These are phyloP conservation scores for Bidens hawaiensis DNA, from an alignment of 140 eudicot genomes.

Conservation along the genomic window DNA sequence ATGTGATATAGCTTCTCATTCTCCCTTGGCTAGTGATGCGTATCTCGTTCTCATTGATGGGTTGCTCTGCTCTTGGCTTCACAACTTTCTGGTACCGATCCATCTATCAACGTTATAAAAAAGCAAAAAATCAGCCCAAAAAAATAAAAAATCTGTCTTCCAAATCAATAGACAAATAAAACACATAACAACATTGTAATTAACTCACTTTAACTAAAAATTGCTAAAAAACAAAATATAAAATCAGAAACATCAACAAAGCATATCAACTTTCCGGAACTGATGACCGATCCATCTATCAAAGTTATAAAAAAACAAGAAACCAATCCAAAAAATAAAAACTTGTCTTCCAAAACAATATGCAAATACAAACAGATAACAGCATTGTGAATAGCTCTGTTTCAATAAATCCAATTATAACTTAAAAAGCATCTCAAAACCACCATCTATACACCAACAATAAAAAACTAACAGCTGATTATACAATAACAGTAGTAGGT, in stretches of 20 bases:
- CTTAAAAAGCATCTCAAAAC: constrained; percentile 1
- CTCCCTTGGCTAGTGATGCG: constrained; percentile 97
- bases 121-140: neutral
- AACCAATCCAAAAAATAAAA: neutral
- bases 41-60: constrained; percentile 93
- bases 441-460: too few species aligned
- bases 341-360: neutral
- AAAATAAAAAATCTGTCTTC: neutral
- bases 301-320: neutral
- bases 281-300: constrained; percentile 96
- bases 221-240: too few species aligned
- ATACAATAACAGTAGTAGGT: too few species aligned
- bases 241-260: too few species aligned
- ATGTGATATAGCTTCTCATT: constrained; percentile 96
- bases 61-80: constrained; percentile 89
- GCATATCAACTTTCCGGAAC: constrained; percentile 93
- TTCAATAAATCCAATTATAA: neutral
- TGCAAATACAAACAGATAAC: neutral
- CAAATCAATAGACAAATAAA: neutral
- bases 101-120: constrained; percentile 44
- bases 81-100: constrained; percentile 98
- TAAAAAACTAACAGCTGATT: too few species aligned
- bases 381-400: neutral
- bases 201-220: neutral
- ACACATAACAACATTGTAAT: neutral